Evolutionary conservation across 441 rosid species (phyloP).

Genomic region (Pelargonium fulgidum): DNA sequence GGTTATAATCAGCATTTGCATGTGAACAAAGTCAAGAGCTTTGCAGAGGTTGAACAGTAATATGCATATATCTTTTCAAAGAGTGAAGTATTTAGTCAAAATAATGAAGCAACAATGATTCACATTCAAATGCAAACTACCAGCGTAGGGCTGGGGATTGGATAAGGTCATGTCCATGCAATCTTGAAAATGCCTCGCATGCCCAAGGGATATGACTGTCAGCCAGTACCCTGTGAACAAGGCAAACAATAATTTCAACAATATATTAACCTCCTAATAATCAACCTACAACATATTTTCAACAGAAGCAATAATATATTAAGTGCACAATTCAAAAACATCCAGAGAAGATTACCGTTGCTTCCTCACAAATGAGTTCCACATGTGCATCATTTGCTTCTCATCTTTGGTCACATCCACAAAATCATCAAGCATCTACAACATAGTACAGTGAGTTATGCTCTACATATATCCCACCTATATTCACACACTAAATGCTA

Average conservation of each 20-base stretch:
- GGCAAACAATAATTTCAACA: conserved; percentile 10
- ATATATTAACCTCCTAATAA: neutral
- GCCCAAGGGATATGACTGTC: conserved; percentile 99
- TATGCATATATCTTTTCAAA: neutral
- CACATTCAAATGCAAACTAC: conserved; percentile 29
- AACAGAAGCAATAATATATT: conserved; percentile 13
- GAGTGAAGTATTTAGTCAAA: too few species aligned
- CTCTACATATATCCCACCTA: neutral
- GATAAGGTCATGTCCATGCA: conserved; percentile 67
- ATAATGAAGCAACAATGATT: neutral
- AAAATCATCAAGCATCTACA: conserved; percentile 98
- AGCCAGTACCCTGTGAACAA: conserved; percentile 67
- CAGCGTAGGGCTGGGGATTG: conserved; percentile 58
- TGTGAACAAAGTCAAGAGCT: neutral
- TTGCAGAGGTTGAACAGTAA: neutral
- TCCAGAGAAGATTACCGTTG: conserved; percentile 51
- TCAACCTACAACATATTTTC: neutral
- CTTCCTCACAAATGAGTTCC: conserved; percentile 98
- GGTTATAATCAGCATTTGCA: neutral
- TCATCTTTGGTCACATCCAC: conserved; percentile 96
- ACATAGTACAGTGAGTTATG: conserved; percentile 19
- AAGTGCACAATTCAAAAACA: conserved; percentile 12
- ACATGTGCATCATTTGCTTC: conserved; percentile 94
- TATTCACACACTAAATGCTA: neutral
- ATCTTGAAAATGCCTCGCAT: conserved; percentile 83